Evolutionary conservation across 169 alveolate species (phyloP).

Genomic region (Plasmodium reichenowi): DNA sequence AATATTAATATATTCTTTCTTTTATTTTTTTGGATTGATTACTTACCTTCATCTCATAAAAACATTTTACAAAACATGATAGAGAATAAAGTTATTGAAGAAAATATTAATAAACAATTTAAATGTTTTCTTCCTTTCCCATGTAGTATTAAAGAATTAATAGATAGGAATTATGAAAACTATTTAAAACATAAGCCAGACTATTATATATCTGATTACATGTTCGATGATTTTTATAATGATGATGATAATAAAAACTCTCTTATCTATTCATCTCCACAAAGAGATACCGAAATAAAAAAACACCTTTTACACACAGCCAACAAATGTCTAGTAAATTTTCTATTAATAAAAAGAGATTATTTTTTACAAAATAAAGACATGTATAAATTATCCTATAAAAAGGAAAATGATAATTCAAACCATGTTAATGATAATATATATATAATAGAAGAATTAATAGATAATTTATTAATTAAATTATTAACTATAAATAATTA

Average conservation of each 20-base stretch:
- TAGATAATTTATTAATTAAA: constrained; percentile 26
- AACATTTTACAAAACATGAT: neutral
- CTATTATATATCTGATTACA: neutral
- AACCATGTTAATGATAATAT: neutral
- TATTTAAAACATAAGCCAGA: neutral
- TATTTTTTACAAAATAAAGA: neutral
- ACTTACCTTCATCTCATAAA: neutral
- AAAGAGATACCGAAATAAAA: constrained; percentile 1
- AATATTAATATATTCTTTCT: constrained; percentile 21
- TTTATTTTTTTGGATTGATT: constrained; percentile 42
- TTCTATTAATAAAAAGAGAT: constrained; percentile 14
- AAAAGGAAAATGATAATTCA: neutral
- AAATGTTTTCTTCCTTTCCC: neutral
- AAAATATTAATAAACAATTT: constrained; percentile 1
- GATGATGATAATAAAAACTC: neutral
- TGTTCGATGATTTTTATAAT: neutral
- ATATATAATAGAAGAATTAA: neutral
- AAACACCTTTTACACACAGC: constrained; percentile 23
- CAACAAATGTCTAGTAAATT: constrained; percentile 29
- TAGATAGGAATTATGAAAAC: neutral
- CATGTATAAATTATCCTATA: neutral
- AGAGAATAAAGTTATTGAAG: neutral
- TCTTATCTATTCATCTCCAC: neutral
- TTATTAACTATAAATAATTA: constrained; percentile 18
- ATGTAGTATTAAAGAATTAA: constrained; percentile 17